Conservation (phyloP, 176 grass and related monocot genomes). For the Bothriochloa decipiens region DNA sequence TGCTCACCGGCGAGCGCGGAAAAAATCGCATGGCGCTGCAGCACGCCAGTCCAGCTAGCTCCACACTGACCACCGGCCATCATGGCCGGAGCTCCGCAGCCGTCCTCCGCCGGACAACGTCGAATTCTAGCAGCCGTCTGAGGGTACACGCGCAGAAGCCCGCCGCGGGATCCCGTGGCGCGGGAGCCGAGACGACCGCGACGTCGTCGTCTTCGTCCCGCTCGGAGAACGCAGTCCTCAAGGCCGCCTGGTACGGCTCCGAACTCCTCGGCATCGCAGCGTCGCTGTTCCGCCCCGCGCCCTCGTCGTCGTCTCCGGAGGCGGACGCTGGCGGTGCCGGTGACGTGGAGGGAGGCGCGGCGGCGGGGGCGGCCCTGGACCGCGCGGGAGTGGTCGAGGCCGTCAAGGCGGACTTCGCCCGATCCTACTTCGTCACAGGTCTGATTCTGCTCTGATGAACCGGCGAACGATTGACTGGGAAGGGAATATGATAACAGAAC, state of each 20-base stretch:
- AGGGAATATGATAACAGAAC: no score
- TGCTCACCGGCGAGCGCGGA: not conserved
- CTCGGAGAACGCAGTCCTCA: slow-evolving; percentile 78
- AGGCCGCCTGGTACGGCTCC: slow-evolving; percentile 85
- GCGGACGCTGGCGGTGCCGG: not conserved
- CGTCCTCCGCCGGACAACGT: not conserved
- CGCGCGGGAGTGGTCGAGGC: slow-evolving; percentile 59
- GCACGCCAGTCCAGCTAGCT: not conserved
- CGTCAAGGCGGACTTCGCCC: slow-evolving; percentile 81
- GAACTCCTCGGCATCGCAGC: slow-evolving; percentile 85
- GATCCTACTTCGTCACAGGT: slow-evolving; percentile 98
- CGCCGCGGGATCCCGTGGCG: slow-evolving; percentile 5
- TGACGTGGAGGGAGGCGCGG: not conserved
- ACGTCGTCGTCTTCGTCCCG: slow-evolving; percentile 44
- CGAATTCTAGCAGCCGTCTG: not conserved
- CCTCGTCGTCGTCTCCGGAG: slow-evolving; percentile 1
- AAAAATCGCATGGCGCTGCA: slow-evolving; percentile 49
- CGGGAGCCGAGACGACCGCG: slow-evolving; percentile 32
- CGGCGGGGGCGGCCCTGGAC: not conserved
- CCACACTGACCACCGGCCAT: not conserved
- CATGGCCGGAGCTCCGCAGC: not conserved
- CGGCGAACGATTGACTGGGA: not conserved
- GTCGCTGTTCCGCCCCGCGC: slow-evolving; percentile 56
- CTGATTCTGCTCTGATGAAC: not conserved
- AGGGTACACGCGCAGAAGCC: slow-evolving; percentile 45